A percentile compares a stretch with the other conserved stretches of the same genome.
These are phyloP conservation scores for Nakaseomyces bracarensis DNA, from an alignment of 1,139 yeast genomes.

Conservation along the genomic window DNA sequence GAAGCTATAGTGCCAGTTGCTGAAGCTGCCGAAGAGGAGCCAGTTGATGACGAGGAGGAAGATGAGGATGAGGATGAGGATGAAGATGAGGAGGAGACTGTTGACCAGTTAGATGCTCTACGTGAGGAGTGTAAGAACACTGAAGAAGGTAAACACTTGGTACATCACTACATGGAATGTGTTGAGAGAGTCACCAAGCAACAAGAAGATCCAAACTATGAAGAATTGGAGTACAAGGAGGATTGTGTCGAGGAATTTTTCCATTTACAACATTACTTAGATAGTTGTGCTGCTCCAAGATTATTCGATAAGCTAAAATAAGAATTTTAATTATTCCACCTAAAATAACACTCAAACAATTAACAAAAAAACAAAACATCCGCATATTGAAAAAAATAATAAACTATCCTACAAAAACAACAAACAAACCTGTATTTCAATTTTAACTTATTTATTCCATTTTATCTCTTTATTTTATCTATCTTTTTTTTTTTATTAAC, in stretches of 20 bases:
- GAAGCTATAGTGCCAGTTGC: slow-evolving; percentile 81
- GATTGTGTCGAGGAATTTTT: slow-evolving; percentile 97
- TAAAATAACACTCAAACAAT: neutral
- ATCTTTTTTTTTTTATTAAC: no score
- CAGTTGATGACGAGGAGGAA: slow-evolving; percentile 44
- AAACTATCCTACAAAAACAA: no score
- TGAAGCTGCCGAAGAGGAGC: slow-evolving; percentile 51
- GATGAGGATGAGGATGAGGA: slow-evolving; percentile 69
- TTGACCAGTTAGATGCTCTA: slow-evolving; percentile 60
- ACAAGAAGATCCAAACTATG: slow-evolving; percentile 77
- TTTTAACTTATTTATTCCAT: no score
- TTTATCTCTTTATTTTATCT: no score
- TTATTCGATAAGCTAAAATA: slow-evolving; percentile 80
- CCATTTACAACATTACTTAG: slow-evolving; percentile 91
- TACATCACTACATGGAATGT: slow-evolving; percentile 92
- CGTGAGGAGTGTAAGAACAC: slow-evolving; percentile 61
- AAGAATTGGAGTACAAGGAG: slow-evolving; percentile 74
- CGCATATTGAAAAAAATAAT: neutral
- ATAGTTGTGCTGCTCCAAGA: slow-evolving; percentile 88
- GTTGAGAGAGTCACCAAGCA: slow-evolving; percentile 87
- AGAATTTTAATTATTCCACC: slow-evolving; percentile 10
- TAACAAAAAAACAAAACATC: neutral
- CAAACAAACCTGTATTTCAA: no score
- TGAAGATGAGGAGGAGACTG: slow-evolving; percentile 67
- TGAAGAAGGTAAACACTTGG: slow-evolving; percentile 61